Percentiles rank a stretch among this genome's conserved stretches.
phyloP scores from a whole-genome alignment of 345 rosid species.

The Citrus inodora region DNA sequence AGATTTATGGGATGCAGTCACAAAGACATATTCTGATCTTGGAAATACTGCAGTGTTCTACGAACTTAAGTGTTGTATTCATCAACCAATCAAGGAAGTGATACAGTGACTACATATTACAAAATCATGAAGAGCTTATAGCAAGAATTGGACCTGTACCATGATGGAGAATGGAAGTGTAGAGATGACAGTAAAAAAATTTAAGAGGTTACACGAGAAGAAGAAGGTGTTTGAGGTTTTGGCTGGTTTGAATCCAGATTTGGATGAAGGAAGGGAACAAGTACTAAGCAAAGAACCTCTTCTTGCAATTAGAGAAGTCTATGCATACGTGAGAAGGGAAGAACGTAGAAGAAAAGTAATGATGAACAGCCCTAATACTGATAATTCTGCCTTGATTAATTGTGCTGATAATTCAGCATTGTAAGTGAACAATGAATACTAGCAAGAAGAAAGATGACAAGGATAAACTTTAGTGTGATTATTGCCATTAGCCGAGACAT shows the following conservation, averaged over 20 bases:
- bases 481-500: not conserved
- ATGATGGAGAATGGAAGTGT: not conserved
- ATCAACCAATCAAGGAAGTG: not conserved
- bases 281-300: not conserved
- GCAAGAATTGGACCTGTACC: not conserved
- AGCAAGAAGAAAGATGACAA: not conserved
- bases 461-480: not conserved
- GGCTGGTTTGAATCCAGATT: not conserved
- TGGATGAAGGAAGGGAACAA: not conserved
- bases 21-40: not conserved
- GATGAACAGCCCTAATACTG: not conserved
- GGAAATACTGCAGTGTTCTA: not conserved
- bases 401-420: too few relatives aligned
- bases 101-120: not conserved
- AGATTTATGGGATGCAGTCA: not conserved
- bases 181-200: not conserved
- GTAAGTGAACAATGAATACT: too few relatives aligned
- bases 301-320: not conserved
- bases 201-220: not conserved
- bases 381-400: not conserved
- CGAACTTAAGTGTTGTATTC: not conserved
- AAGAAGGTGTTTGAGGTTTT: not conserved
- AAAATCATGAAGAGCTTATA: not conserved
- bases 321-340: not conserved
- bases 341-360: not conserved